Evolutionary conservation across 345 rosid species (phyloP), one percentile per base, ranked within the genome.

Genomic region (Syzygium aqueum): DNA sequence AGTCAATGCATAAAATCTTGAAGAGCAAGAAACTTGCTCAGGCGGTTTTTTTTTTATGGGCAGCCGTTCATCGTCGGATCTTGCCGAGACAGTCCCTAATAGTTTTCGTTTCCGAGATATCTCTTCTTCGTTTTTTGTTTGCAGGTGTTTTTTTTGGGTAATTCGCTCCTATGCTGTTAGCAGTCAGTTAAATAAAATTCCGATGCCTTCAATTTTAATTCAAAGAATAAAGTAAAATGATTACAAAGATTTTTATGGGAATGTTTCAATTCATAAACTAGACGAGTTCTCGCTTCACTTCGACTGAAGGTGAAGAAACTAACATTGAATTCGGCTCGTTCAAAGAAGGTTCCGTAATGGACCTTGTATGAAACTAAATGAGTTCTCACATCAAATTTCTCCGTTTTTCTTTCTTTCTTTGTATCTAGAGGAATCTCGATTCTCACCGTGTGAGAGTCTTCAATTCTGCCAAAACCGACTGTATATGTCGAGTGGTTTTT

Each of bases 121-220:
- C 67, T 1, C n/a, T 0, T 12, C 0, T 61, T 1, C 28, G 3
- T n/a, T 6, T 15, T 3, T 1, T n/a, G 16, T n/a, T n/a, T 6
- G 33, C 21, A n/a, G 19, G 9, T 4, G 14, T n/a, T 63, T 59
- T 51, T 28, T 28, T 63, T 17, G 22, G 22, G 77, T 17, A 65
- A 65, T 65, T 21, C 22, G 22, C 3, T 28, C 37, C 11, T 40
- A 28, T 65, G 77, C 77, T 3, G 40, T 33, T 14, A 19, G 7
- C 11, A 13, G 37, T 61, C 73, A n/a, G 9, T n/a, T 61, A 61
- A 52, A 52, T 52, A 14, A 52, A 52, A 52, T 52, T 14, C 53
- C 2, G 53, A 52, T 17, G 2, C 56, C 56, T 53, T 53, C 23
- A 3, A 53, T 53, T 53, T 19, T 17, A 53, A 28, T 65, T 15